Percentiles rank a stretch among this genome's conserved stretches.
These are phyloP conservation scores for Cladophialophora immunda DNA, from an alignment of 2,329 filamentous ascomycete genomes.

Conservation along the genomic window DNA sequence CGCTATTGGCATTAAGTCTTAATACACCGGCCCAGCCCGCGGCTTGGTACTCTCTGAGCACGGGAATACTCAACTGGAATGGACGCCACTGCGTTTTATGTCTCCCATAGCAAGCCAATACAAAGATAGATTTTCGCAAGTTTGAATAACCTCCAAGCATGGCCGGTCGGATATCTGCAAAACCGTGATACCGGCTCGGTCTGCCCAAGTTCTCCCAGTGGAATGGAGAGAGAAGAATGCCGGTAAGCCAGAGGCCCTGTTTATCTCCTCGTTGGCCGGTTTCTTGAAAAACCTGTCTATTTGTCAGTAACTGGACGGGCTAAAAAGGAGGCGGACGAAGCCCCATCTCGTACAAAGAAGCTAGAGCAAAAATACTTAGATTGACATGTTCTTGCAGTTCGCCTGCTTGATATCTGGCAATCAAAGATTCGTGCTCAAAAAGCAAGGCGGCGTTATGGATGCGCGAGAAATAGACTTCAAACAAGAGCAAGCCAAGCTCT, in stretches of 20 bases:
- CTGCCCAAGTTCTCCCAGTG: constrained; percentile 3
- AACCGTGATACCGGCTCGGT: constrained; percentile 6
- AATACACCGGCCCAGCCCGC: constrained; percentile 2
- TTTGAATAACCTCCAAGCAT: neutral
- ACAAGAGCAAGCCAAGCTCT: constrained; percentile 8
- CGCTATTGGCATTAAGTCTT: constrained; percentile 1
- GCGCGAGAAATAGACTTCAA: constrained; percentile 9
- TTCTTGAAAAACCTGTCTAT: constrained; percentile 3
- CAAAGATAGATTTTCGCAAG: constrained; percentile 9
- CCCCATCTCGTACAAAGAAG: constrained; percentile 5
- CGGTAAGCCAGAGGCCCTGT: constrained; percentile 2
- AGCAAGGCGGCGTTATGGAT: constrained; percentile 3
- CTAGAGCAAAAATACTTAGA: constrained; percentile 1
- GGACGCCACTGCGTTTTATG: constrained; percentile 2
- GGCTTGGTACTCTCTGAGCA: constrained; percentile 4
- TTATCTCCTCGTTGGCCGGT: neutral
- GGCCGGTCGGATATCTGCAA: constrained; percentile 9
- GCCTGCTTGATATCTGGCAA: constrained; percentile 7
- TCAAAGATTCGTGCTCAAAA: constrained; percentile 7
- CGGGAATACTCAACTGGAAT: constrained; percentile 7
- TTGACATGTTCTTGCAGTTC: constrained; percentile 7
- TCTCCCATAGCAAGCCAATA: constrained; percentile 9
- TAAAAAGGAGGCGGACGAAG: constrained; percentile 8
- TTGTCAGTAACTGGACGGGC: constrained; percentile 2
- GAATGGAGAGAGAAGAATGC: constrained; percentile 8